Evolutionary conservation across 2,329 filamentous ascomycete genomes (phyloP), one percentile per base, ranked within the genome.

Genomic region (Cercospora beticola): DNA sequence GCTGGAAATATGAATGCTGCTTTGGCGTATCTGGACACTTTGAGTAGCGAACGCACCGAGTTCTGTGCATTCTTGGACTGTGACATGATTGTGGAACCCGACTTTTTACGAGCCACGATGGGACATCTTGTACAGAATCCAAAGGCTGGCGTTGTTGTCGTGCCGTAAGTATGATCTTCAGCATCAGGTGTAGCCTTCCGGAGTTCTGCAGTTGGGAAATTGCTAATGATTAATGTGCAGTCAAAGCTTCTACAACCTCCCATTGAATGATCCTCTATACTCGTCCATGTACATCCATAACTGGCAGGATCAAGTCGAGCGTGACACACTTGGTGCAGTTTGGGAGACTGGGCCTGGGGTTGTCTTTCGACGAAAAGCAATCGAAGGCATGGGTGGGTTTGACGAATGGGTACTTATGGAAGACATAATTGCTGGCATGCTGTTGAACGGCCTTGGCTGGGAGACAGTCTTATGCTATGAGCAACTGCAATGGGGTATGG

Each of bases 1-100:
- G 87, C 88, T 1, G 87, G 88, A 62, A 90, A 90, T 74, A 79
- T 90, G 63, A 89, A 89, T 78, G 86, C 87, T 66, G 88, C 86
- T 36, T 69, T 73, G n/a, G 43, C 12, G 10, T 65, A 71, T 49
- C 30, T 54, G 30, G 49, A 40, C 16, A 36, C 31, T 4, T 36
- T 36, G 9, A 14, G 31, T 36, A 5, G 12, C 12, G 12, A 33
- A 36, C 33, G 52, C 21, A 36, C 49, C 3, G 28, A 16, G 86
- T 73, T 89, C 83, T 76, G 89, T 75, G 88, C 87, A n/a, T 86
- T 86, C 46, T 79, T 90, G 36, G 88, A 90, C 74, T 88, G 88
- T 21, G 88, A 90, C 75, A 90, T 90, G 88, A 89, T 90, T 76
- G 86, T 87, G 6, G 86, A 89, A 76, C 81, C 81, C 62, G 79